Conservation (phyloP, 2,329 filamentous ascomycete genomes). For the Colletotrichum tanaceti region DNA sequence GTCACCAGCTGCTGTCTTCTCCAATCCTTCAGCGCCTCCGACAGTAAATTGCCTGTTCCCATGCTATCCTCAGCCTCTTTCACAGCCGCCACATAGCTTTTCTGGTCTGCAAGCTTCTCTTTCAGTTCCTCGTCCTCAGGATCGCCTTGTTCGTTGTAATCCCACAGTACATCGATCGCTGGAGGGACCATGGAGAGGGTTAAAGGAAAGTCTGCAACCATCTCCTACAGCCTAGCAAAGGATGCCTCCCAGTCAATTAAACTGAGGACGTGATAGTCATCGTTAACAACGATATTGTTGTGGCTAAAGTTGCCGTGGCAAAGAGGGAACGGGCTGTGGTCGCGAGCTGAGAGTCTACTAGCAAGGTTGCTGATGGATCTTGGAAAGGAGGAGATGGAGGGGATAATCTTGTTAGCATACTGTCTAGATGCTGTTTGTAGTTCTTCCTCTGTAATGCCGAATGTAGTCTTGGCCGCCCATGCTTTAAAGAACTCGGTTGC, state of each 20-base stretch:
- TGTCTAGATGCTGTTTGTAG: constrained; percentile 1
- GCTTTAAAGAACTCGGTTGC: constrained; percentile 18
- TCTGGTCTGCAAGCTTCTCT: constrained; percentile 10
- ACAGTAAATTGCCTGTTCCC: not conserved
- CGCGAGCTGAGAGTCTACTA: constrained; percentile 2
- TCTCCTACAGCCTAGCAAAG: constrained; percentile 35
- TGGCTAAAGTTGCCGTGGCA: constrained; percentile 19
- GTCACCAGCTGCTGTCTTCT: constrained; percentile 10
- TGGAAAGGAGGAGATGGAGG: constrained; percentile 12
- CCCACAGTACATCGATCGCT: constrained; percentile 13
- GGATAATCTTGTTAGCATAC: constrained; percentile 16
- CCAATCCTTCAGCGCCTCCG: constrained; percentile 6
- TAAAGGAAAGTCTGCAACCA: constrained; percentile 20
- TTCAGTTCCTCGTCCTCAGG: constrained; percentile 4
- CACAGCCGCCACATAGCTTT: constrained; percentile 13
- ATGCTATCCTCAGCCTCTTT: constrained; percentile 1
- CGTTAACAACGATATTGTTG: constrained; percentile 44
- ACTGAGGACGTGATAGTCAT: constrained; percentile 42
- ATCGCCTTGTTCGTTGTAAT: constrained; percentile 20
- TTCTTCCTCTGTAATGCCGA: not conserved
- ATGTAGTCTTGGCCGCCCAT: constrained; percentile 19
- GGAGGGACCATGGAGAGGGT: constrained; percentile 17
- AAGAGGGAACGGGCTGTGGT: constrained; percentile 19
- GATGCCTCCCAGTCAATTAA: constrained; percentile 47
- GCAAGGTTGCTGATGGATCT: constrained; percentile 7